Evolutionary conservation across 2,329 filamentous ascomycete genomes (phyloP).

Genomic region (Neodidymelliopsis sp.): DNA sequence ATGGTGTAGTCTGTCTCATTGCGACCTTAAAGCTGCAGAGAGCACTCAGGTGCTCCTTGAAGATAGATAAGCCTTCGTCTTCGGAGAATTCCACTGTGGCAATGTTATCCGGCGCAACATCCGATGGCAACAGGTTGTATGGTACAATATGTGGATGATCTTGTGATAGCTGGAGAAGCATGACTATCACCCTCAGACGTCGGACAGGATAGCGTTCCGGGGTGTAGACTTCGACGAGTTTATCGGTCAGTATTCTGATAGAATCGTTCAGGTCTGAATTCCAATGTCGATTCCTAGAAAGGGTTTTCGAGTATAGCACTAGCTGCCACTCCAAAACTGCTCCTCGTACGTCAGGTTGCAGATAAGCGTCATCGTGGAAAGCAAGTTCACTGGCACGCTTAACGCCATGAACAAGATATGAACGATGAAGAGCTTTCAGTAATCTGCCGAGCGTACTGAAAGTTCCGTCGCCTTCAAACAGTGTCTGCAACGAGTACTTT

Average conservation of each 20-base stretch:
- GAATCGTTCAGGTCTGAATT: slow-evolving; percentile 36
- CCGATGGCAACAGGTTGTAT: slow-evolving; percentile 16
- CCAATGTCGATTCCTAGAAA: slow-evolving; percentile 43
- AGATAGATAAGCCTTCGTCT: slow-evolving; percentile 46
- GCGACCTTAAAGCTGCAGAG: slow-evolving; percentile 51
- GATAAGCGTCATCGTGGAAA: slow-evolving; percentile 45
- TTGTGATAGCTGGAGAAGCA: slow-evolving; percentile 53
- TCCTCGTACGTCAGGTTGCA: slow-evolving; percentile 43
- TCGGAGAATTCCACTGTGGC: slow-evolving; percentile 17
- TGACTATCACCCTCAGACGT: slow-evolving; percentile 33
- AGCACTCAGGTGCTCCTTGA: slow-evolving; percentile 46
- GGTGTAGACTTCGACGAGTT: slow-evolving; percentile 41
- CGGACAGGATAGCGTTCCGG: slow-evolving; percentile 42
- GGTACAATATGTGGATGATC: slow-evolving; percentile 67
- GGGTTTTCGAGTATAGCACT: slow-evolving; percentile 34
- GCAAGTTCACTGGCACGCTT: slow-evolving; percentile 60
- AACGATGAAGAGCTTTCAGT: slow-evolving; percentile 66
- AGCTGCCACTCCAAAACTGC: slow-evolving; percentile 55
- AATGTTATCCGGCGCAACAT: slow-evolving; percentile 1
- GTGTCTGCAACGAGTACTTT: slow-evolving; percentile 58
- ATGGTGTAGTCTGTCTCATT: slow-evolving; percentile 48
- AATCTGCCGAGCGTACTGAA: slow-evolving; percentile 65
- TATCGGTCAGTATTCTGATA: slow-evolving; percentile 27
- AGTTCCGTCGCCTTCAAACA: slow-evolving; percentile 63
- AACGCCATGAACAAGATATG: slow-evolving; percentile 53